Evolutionary conservation across 1,139 yeast species (phyloP).

Genomic region (Taiozyma sp.): DNA sequence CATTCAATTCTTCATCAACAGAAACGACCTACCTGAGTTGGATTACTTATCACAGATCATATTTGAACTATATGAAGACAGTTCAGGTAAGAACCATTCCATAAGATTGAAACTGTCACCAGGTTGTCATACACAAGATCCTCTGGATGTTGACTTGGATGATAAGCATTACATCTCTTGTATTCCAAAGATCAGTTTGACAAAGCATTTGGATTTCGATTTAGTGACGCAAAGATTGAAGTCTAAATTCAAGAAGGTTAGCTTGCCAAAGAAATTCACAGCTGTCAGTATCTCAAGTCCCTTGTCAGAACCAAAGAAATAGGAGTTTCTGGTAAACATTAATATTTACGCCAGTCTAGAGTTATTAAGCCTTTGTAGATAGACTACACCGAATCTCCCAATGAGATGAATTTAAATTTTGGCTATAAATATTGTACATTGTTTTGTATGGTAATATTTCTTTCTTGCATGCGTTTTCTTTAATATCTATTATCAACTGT

Average conservation of each 20-base stretch:
- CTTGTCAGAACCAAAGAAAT: constrained; percentile 15
- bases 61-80: constrained; percentile 87
- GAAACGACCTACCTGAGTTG: constrained; percentile 93
- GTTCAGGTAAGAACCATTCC: constrained; percentile 72
- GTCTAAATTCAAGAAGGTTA: constrained; percentile 80
- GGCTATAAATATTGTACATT: too few relatives aligned
- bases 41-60: constrained; percentile 94
- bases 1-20: constrained; percentile 86
- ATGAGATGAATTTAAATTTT: too few relatives aligned
- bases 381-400: too few relatives aligned
- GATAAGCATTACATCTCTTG: constrained; percentile 96
- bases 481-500: background rate
- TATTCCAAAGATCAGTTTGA: constrained; percentile 82
- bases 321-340: background rate
- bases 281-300: constrained; percentile 86
- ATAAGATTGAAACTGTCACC: constrained; percentile 88
- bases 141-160: constrained; percentile 92
- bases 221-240: constrained; percentile 78
- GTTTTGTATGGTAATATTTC: background rate
- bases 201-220: constrained; percentile 91
- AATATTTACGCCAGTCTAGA: background rate
- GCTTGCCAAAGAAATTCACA: constrained; percentile 84
- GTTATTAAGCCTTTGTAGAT: too few relatives aligned
- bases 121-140: constrained; percentile 97
- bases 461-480: background rate